Base-by-base conservation (phyloP, 352 stramenopile genomes). In the Pythium myriotylum region DNA sequence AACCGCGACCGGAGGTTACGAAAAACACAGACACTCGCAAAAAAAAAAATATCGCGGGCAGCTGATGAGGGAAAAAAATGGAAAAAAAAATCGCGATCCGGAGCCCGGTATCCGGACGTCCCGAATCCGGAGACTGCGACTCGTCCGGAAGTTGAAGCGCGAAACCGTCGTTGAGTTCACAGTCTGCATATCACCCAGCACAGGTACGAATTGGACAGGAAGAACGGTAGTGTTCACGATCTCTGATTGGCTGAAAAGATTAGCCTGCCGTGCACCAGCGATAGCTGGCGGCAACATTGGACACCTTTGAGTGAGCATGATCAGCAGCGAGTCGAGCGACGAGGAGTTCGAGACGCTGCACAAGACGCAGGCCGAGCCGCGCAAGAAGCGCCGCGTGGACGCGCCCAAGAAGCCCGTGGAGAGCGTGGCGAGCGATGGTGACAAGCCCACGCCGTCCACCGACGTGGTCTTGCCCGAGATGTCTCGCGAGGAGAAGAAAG, bases 241-340 rank as follows among this genome's bases (percentile, higher is more conserved):
- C 0, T 54, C 1, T 59, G 29, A 70, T 70, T 70, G 62, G 62
- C 26, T 43, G n/a, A 70, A 65, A 70, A 14, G 5, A 22, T 17
- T n/a, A 22, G 39, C 10, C 26, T 46, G 40, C 19, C 56, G 33
- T 62, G 59, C 62, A 61, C 59, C 59, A 67, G 59, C 59, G 52
- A 41, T 50, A 33, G 37, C 37, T n/a, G 19, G 13, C 5, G 29
- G n/a, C 10, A 22, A n/a, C n/a, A 46, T 35, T 37, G 43, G 43
- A 33, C 49, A 45, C 48, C 57, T 60, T 29, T 26, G 20, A 35
- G 16, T 12, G 37, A 65, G 22, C n/a, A 94, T 94, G 83, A 94
- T 94, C 70, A 92, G 83, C 77, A 94, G 86, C 77, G 86, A 94
- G 76, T 94, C 86, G 27, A 95, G 86, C 54, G 86, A 95, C 76